A percentile compares a stretch with the other conserved stretches of the same genome.
phyloP scores from a whole-genome alignment of 2,329 filamentous ascomycete species.

The Chrysoporthe puriensis region DNA sequence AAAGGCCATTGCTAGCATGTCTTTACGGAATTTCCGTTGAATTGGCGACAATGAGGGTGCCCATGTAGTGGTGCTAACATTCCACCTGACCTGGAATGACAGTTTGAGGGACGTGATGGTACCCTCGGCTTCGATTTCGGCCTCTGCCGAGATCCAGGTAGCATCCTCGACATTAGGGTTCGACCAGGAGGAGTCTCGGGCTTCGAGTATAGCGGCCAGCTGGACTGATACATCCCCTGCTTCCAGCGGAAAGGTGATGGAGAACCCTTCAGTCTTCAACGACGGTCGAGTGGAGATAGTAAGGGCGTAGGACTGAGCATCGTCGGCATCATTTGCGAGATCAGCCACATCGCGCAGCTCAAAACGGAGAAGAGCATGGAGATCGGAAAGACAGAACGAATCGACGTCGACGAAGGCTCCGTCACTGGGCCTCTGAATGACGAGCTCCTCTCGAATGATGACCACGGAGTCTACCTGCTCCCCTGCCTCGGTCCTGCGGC shows the following conservation, averaged over 20 bases:
- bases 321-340: slow-evolving; percentile 3
- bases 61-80: slow-evolving; percentile 28
- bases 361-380: slow-evolving; percentile 20
- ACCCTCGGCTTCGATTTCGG: slow-evolving; percentile 1
- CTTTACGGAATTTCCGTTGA: slow-evolving; percentile 23
- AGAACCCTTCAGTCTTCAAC: slow-evolving; percentile 7
- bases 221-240: slow-evolving; percentile 14
- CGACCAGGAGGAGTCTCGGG: slow-evolving; percentile 18
- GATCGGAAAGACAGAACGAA: neutral
- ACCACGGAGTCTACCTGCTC: slow-evolving; percentile 23
- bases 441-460: slow-evolving; percentile 27
- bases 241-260: slow-evolving; percentile 20
- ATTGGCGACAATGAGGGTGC: slow-evolving; percentile 3
- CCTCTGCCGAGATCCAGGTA: slow-evolving; percentile 27
- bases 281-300: slow-evolving; percentile 20
- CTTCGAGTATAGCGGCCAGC: neutral
- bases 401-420: neutral
- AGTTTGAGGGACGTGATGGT: slow-evolving; percentile 20
- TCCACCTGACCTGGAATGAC: slow-evolving; percentile 37
- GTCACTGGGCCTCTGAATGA: slow-evolving; percentile 12
- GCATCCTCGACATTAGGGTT: slow-evolving; percentile 24
- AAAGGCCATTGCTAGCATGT: slow-evolving; percentile 31
- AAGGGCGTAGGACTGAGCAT: slow-evolving; percentile 21
- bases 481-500: slow-evolving; percentile 14
- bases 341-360: slow-evolving; percentile 17